Evolutionary conservation across 2,329 filamentous ascomycete genomes (phyloP), one percentile per base, ranked within the genome.

Genomic region (Aspergillus oerlinghausenensis): DNA sequence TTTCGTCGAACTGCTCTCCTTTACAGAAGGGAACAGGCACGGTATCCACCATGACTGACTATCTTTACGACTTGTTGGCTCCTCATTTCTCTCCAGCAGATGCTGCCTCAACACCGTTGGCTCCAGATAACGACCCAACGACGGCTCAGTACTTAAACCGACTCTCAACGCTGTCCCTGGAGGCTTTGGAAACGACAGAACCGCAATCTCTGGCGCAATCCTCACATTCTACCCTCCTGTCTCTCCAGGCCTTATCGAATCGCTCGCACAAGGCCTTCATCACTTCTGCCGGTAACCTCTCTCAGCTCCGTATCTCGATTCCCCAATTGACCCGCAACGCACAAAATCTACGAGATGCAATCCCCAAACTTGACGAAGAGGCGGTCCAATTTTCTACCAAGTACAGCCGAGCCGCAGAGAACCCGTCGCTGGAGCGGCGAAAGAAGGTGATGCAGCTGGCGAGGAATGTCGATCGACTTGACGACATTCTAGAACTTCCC

Each of bases 401-500:
- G 45, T 97, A 96, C 72, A 88, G 88, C 73, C 89, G 89, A 67
- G 85, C 83, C 55, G 82, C 82, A 53, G 85, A 88, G 59, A 88
- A 86, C 63, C 82, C 86, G 51, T 77, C 90, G 0, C 80, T 97
- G 28, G 86, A 87, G 51, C 79, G 87, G 26, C 84, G 94, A 63
- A 90, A 89, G 67, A 87, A 88, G 69, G 89, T 90, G 0, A 83
- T 97, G 68, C 81, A 96, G 23, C 80, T 97, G 17, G 85, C 90
- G 19, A 84, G 90, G 50, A 97, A 97, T 70, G 88, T 93, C 28
- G 93, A 97, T 71, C 86, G 93, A 55, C 81, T 97, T 3, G 88
- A 92, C 29, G 92, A 97, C 71, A 87, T 97, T 32, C 84, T 99
- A 57, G 93, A 97, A 67, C 82, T 99, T 29, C 94, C 94, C 0